phyloP scores from a whole-genome alignment of 169 alveolate species.

The Plasmodium reichenowi region DNA sequence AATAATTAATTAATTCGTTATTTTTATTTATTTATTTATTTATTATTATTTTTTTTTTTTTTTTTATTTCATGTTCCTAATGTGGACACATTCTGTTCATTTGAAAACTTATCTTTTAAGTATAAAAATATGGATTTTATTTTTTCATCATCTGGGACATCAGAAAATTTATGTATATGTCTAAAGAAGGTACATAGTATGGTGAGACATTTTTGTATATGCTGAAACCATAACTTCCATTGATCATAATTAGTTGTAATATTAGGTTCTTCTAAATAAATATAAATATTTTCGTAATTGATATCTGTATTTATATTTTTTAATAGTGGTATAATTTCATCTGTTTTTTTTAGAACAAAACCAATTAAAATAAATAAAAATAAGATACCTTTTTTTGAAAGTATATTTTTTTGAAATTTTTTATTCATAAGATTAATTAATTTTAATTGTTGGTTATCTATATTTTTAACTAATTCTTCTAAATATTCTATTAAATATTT shows the following conservation, averaged over 20 bases:
- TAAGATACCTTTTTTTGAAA: constrained; percentile 65
- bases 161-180: constrained; percentile 45
- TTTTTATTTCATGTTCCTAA: neutral
- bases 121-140: constrained; percentile 35
- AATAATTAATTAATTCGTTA: neutral
- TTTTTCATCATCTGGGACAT: constrained; percentile 45
- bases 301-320: constrained; percentile 48
- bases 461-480: constrained; percentile 37
- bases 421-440: constrained; percentile 58
- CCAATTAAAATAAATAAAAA: constrained; percentile 58
- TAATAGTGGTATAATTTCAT: constrained; percentile 24
- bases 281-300: constrained; percentile 40
- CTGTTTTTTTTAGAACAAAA: constrained; percentile 36
- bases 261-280: constrained; percentile 62
- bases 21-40: neutral
- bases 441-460: constrained; percentile 44
- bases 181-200: constrained; percentile 51
- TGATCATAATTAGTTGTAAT: constrained; percentile 33
- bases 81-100: neutral
- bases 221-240: constrained; percentile 55
- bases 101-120: constrained; percentile 21
- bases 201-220: constrained; percentile 27
- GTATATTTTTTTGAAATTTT: constrained; percentile 53
- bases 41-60: too few species aligned
- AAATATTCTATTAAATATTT: constrained; percentile 49